Percentiles rank a stretch among this genome's conserved stretches.
Evolutionary conservation across 306 rosid species (phyloP).

Genomic region (Cucurbita maxima): DNA sequence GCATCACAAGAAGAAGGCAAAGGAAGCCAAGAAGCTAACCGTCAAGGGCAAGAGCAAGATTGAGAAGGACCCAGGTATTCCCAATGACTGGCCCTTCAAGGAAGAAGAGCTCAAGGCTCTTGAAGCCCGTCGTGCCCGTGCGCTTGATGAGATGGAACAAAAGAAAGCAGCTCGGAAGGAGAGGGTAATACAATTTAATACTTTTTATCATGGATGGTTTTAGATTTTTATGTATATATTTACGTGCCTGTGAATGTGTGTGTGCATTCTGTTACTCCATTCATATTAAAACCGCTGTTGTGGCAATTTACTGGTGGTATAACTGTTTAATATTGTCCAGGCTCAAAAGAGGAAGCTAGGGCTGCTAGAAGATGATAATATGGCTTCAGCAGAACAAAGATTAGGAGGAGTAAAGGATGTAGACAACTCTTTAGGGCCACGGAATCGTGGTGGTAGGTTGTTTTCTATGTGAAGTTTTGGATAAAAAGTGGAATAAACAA

Average conservation of each 20-base stretch:
- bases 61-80: constrained; percentile 97
- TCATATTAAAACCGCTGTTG: background rate
- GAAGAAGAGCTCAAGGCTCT: constrained; percentile 90
- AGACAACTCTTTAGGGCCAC: constrained; percentile 10
- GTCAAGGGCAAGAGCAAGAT: constrained; percentile 42
- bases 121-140: constrained; percentile 63
- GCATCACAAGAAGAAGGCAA: constrained; percentile 72
- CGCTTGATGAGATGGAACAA: constrained; percentile 56
- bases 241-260: background rate
- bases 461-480: background rate
- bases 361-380: constrained; percentile 41
- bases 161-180: constrained; percentile 90
- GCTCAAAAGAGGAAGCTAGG: constrained; percentile 86
- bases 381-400: constrained; percentile 14
- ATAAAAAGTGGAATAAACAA: background rate
- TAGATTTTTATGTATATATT: background rate
- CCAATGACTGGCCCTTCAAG: constrained; percentile 96
- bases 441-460: constrained; percentile 44
- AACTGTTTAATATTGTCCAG: constrained; percentile 20
- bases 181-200: constrained; percentile 34
- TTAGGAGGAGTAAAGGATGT: constrained; percentile 12
- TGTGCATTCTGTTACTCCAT: background rate
- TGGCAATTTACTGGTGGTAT: background rate
- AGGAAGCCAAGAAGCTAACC: constrained; percentile 77
- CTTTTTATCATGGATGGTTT: background rate